Percentiles rank a stretch among this genome's conserved stretches.
These are phyloP conservation scores for Suhomyces prunicola DNA, from an alignment of 805 yeast species.

Conservation along the genomic window DNA sequence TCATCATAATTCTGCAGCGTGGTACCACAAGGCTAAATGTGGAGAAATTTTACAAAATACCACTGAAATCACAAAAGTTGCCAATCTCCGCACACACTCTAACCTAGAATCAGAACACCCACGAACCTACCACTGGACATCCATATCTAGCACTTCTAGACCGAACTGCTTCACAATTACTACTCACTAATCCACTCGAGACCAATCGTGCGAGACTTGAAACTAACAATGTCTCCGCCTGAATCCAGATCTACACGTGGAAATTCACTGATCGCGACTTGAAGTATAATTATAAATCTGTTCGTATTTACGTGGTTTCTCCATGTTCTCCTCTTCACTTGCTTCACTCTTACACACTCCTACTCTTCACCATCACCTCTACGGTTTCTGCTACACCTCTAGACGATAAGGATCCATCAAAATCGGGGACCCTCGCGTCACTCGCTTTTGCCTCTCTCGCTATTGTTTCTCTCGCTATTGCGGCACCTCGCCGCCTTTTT, in stretches of 20 bases:
- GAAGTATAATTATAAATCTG: neutral
- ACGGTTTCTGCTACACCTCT: neutral
- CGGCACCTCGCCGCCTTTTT: neutral
- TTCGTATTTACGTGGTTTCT: no score
- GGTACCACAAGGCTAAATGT: no score
- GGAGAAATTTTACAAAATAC: neutral
- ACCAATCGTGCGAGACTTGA: neutral
- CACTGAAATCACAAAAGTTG: neutral
- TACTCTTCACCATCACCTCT: no score
- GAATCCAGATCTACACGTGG: neutral
- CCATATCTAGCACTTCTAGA: no score
- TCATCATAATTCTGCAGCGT: no score
- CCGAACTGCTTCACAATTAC: no score
- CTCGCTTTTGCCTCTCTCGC: neutral
- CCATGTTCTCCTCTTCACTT: neutral
- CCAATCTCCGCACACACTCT: neutral
- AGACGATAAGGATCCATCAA: neutral
- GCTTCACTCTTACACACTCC: no score
- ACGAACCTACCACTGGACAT: no score
- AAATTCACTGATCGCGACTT: neutral
- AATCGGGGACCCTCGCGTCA: neutral
- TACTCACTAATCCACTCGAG: neutral
- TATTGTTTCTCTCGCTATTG: neutral
- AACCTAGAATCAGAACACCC: no score
- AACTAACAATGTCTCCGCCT: neutral